Evolutionary conservation across 2,329 filamentous ascomycete species (phyloP), one percentile per base, ranked within the genome.

Genomic region (Lecanosticta acicola): DNA sequence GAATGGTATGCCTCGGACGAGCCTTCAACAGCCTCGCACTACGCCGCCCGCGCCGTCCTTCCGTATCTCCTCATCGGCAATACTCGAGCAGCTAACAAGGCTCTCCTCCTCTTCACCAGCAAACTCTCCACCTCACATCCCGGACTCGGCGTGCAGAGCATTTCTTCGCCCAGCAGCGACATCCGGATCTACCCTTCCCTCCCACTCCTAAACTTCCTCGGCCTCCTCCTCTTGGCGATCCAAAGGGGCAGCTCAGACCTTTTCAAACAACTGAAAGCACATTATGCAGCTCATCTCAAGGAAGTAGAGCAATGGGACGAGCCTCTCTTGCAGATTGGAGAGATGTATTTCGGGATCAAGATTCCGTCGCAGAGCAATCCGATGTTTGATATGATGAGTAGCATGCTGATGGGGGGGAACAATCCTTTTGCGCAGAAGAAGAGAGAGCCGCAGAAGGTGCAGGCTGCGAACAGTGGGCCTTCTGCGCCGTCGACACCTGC

Each of bases 361-460:
- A 84, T 89, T 63, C 91, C 90, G 38, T 79, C 85, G 60, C 88
- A 95, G 72, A 85, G 84, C 54, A 97, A 97, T 67, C 90, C 90
- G 2, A 73, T 98, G 67, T 81, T 97, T 69, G 93, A 98, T 65
- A 97, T 98, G 90, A 94, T 98, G 86, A 90, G 89, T 39, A 90
- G 82, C 52, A 80, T 98, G 75, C 86, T 98, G 61, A 90, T 90
- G 39, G 88, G 88, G 16, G 84, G 81, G 4, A 78, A 76, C 19
- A 74, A 74, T 41, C 74, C 72, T 14, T 78, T 76, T n/a, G 74
- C 67, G 19, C 53, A 59, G 41, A 62, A 60, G 52, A 62, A 68
- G 54, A 64, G 69, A 51, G 66, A 72, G 47, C 62, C 67, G 34
- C 76, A 69, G 63, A 72, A 67, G 54, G 71, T 74, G 29, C 71